Percentiles rank a stretch among this genome's conserved stretches.
Evolutionary conservation across 345 rosid genomes (phyloP).

Genomic region (Luvunga scandens): DNA sequence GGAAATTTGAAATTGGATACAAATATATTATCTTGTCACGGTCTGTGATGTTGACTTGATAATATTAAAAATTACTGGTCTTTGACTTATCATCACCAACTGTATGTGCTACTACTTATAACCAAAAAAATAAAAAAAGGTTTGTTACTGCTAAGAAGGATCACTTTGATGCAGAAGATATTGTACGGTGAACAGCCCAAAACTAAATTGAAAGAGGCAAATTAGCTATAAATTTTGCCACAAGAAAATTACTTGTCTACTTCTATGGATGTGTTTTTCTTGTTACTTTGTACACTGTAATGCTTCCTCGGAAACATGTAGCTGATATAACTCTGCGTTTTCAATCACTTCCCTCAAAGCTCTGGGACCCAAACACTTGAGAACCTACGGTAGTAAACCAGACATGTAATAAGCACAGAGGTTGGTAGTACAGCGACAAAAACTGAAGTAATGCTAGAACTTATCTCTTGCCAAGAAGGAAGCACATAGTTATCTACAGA

Average conservation of each 20-base stretch:
- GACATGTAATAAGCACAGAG: neutral
- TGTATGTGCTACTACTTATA: no score
- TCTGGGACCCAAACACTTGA: slow-evolving; percentile 26
- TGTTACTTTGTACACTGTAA: neutral
- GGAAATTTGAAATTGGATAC: no score
- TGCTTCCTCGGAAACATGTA: neutral
- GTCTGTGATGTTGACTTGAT: no score
- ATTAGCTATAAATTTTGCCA: neutral
- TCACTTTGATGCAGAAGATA: neutral
- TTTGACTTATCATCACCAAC: no score
- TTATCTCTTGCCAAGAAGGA: neutral
- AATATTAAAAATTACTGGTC: neutral
- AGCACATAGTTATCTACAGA: neutral
- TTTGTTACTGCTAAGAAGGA: neutral
- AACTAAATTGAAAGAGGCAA: no score
- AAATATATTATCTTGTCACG: no score
- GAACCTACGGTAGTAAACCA: slow-evolving; percentile 23
- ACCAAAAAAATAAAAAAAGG: no score
- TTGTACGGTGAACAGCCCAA: neutral
- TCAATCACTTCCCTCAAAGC: slow-evolving; percentile 31
- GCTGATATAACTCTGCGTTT: slow-evolving; percentile 23
- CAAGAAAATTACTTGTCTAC: neutral
- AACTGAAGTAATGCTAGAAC: neutral
- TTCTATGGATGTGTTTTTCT: neutral
- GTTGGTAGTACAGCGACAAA: neutral